A percentile compares a stretch with the other conserved stretches of the same genome.
These are phyloP conservation scores for Cladosporium colombiae DNA, from an alignment of 2,329 filamentous ascomycete genomes.

Conservation along the genomic window DNA sequence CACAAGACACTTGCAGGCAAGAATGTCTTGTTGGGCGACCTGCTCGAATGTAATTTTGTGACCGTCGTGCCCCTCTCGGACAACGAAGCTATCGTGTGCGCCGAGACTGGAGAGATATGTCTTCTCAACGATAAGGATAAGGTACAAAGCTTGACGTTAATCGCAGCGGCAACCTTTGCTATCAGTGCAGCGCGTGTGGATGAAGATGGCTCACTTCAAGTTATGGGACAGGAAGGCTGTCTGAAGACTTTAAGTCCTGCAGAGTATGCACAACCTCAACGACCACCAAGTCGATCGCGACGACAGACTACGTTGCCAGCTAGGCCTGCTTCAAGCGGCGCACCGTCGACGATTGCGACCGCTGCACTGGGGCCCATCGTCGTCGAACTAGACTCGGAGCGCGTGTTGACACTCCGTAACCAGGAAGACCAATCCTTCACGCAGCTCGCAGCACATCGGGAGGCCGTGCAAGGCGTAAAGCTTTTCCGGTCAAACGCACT, in stretches of 20 bases:
- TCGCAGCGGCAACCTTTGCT: conserved; percentile 66
- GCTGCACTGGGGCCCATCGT: conserved; percentile 39
- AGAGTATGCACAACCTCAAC: conserved; percentile 34
- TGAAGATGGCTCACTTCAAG: conserved; percentile 58
- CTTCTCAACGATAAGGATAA: conserved; percentile 75
- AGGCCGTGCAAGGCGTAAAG: conserved; percentile 69
- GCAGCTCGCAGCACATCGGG: conserved; percentile 58
- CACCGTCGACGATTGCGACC: conserved; percentile 39
- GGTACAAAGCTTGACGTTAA: conserved; percentile 67
- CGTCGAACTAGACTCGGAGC: conserved; percentile 32
- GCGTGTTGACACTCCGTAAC: conserved; percentile 20
- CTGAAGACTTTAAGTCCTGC: conserved; percentile 48
- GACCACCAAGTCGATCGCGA: conserved; percentile 22
- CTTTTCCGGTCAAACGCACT: conserved; percentile 62
- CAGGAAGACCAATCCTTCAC: conserved; percentile 23
- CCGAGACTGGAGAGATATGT: conserved; percentile 87
- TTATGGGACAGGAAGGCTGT: conserved; percentile 68
- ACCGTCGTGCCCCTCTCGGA: conserved; percentile 73
- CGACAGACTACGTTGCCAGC: conserved; percentile 26
- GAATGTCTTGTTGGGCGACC: conserved; percentile 79
- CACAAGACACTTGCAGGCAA: conserved; percentile 78
- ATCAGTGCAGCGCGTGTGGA: conserved; percentile 68
- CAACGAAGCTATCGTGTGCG: conserved; percentile 76
- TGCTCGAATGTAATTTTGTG: conserved; percentile 83
- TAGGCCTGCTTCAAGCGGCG: conserved; percentile 17